phyloP scores from a whole-genome alignment of 257 asterid genomes.

The Nicotiana paniculata region DNA sequence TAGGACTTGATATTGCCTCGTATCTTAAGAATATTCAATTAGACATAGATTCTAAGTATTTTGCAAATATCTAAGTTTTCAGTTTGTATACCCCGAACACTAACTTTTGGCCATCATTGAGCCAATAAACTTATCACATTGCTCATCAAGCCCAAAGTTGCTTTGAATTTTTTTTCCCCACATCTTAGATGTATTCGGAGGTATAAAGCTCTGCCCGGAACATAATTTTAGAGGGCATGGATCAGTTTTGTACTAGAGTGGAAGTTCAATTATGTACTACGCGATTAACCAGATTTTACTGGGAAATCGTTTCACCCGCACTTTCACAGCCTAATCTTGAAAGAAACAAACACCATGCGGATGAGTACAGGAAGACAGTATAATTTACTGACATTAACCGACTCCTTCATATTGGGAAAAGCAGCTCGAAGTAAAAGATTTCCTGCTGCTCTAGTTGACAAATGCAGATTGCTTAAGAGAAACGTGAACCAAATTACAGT shows the following conservation, averaged over 20 bases:
- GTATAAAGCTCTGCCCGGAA: not conserved
- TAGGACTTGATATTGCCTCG: not conserved
- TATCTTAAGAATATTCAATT: not conserved
- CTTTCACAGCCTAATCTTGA: not conserved
- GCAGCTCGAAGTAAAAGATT: not conserved
- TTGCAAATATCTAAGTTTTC: not conserved
- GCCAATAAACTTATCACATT: not conserved
- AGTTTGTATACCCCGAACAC: not conserved
- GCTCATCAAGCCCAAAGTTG: not conserved
- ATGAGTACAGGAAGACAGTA: not conserved
- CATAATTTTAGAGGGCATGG: not conserved
- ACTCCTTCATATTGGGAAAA: not conserved
- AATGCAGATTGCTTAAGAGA: not conserved
- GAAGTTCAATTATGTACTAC: not conserved
- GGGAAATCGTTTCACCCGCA: not conserved
- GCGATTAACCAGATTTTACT: not conserved
- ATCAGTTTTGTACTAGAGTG: not conserved
- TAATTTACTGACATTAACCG: not conserved
- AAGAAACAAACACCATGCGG: not conserved
- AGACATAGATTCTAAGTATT: not conserved
- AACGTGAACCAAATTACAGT: not conserved
- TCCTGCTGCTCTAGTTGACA: not conserved
- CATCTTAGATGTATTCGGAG: not conserved
- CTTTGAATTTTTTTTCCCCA: not conserved
- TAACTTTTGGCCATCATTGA: not conserved